These are phyloP conservation scores for Chiua virens DNA, from an alignment of 768 basidiomycete species.

Conservation along the genomic window DNA sequence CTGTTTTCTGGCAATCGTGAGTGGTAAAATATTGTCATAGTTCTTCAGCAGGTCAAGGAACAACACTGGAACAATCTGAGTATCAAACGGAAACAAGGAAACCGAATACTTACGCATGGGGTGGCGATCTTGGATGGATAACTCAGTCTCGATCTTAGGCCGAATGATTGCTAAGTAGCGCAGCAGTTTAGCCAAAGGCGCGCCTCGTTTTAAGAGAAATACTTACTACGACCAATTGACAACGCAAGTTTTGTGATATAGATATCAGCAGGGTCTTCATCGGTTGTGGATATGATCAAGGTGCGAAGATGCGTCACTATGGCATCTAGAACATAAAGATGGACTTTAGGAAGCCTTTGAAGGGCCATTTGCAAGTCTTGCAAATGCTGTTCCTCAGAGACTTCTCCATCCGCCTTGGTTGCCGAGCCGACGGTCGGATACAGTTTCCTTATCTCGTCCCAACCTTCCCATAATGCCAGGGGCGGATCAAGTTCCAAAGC, in stretches of 20 bases:
- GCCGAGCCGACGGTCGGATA: slow-evolving; percentile 75
- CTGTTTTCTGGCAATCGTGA: slow-evolving; percentile 81
- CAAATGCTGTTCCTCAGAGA: slow-evolving; percentile 58
- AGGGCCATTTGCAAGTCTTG: slow-evolving; percentile 62
- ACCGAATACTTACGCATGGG: slow-evolving; percentile 56
- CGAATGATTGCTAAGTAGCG: slow-evolving; percentile 64
- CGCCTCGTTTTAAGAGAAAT: neutral
- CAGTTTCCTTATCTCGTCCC: slow-evolving; percentile 87
- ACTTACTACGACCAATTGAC: slow-evolving; percentile 82
- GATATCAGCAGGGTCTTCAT: slow-evolving; percentile 73
- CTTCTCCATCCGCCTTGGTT: slow-evolving; percentile 50
- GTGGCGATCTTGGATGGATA: slow-evolving; percentile 91
- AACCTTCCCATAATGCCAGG: slow-evolving; percentile 80
- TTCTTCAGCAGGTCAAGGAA: slow-evolving; percentile 83
- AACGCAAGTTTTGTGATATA: slow-evolving; percentile 87
- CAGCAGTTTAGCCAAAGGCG: neutral
- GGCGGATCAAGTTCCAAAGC: slow-evolving; percentile 90
- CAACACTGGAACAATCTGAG: slow-evolving; percentile 48
- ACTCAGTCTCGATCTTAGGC: slow-evolving; percentile 76
- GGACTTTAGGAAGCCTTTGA: slow-evolving; percentile 71
- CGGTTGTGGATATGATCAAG: slow-evolving; percentile 65
- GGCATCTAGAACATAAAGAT: slow-evolving; percentile 77
- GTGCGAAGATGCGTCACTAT: slow-evolving; percentile 75
- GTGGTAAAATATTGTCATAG: slow-evolving; percentile 73
- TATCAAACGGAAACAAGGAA: neutral